Evolutionary conservation across 345 rosid species (phyloP).

Genomic region (Boechera divaricarpa): DNA sequence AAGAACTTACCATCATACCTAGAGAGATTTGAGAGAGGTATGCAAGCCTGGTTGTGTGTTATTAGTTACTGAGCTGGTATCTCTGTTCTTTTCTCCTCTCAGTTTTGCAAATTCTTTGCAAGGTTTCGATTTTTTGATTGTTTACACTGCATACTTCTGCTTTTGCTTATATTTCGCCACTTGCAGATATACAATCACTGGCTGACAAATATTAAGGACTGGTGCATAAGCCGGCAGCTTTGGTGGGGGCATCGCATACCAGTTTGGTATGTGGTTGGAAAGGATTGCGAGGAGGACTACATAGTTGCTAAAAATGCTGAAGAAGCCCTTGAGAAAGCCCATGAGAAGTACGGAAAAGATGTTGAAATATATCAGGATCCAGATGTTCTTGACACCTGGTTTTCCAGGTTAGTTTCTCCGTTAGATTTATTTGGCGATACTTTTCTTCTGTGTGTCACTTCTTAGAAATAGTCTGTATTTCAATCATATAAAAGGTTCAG

Average conservation of each 20-base stretch:
- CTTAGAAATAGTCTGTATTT: constrained; percentile 10
- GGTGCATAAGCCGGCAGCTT: constrained; percentile 98
- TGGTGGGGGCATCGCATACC: constrained; percentile 99
- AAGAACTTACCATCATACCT: constrained; percentile 78
- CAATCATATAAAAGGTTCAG: constrained; percentile 13
- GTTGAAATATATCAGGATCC: constrained; percentile 95
- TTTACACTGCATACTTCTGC: constrained; percentile 22
- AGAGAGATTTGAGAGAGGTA: constrained; percentile 99
- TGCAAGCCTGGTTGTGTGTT: constrained; percentile 30
- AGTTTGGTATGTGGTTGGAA: constrained; percentile 95
- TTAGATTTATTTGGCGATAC: constrained; percentile 10
- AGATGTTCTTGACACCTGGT: constrained; percentile 99
- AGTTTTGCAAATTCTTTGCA: constrained; percentile 22
- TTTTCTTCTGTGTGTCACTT: constrained; percentile 4
- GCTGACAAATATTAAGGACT: constrained; percentile 96
- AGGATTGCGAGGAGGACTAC: constrained; percentile 82
- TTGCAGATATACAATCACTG: constrained; percentile 89
- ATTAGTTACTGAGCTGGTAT: constrained; percentile 24
- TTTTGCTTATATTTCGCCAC: constrained; percentile 9
- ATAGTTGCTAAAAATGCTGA: constrained; percentile 76
- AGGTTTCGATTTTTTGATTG: constrained; percentile 6
- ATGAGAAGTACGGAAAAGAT: constrained; percentile 72
- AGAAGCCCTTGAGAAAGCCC: constrained; percentile 86
- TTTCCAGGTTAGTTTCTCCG: constrained; percentile 75
- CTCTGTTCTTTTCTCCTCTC: constrained; percentile 2